Conservation (phyloP, 192 early-diverging fungal genomes). For the Coemansia sp. region DNA sequence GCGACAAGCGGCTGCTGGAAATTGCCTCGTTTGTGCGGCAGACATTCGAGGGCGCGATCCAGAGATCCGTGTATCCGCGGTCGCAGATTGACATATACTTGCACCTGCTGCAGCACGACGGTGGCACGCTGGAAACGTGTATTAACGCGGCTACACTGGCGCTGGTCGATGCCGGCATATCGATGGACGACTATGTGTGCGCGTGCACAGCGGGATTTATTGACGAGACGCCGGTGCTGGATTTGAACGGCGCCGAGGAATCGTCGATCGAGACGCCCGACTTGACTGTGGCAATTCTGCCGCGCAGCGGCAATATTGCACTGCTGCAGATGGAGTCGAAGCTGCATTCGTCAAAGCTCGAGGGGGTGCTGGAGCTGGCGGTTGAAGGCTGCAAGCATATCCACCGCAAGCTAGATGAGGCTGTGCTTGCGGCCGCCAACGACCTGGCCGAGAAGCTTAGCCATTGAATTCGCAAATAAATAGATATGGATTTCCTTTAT, state of each 20-base stretch:
- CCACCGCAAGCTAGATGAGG: slow-evolving; percentile 47
- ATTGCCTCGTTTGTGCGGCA: slow-evolving; percentile 78
- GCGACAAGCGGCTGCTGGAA: slow-evolving; percentile 89
- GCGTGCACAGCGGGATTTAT: slow-evolving; percentile 85
- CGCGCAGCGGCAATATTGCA: slow-evolving; percentile 77
- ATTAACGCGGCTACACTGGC: slow-evolving; percentile 84
- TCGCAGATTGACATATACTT: slow-evolving; percentile 92
- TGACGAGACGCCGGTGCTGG: slow-evolving; percentile 65
- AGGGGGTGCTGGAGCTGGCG: slow-evolving; percentile 47
- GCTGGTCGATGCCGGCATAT: slow-evolving; percentile 74
- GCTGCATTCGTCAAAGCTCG: slow-evolving; percentile 70
- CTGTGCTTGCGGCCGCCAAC: slow-evolving; percentile 39
- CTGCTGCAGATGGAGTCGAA: slow-evolving; percentile 85
- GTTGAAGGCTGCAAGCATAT: slow-evolving; percentile 51
- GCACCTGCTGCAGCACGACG: slow-evolving; percentile 92
- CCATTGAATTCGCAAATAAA: slow-evolving; percentile 8
- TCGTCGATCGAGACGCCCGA: slow-evolving; percentile 74
- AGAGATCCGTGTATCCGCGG: slow-evolving; percentile 67
- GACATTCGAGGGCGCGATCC: slow-evolving; percentile 87
- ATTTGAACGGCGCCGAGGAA: slow-evolving; percentile 89
- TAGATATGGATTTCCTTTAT: background rate
- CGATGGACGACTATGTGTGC: slow-evolving; percentile 79
- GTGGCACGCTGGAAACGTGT: slow-evolving; percentile 73
- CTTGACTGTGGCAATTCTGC: slow-evolving; percentile 81
- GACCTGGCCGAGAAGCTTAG: slow-evolving; percentile 45